Percentiles rank a stretch among this genome's conserved stretches.
phyloP scores from a whole-genome alignment of 805 yeast genomes.

The Candida tammaniensis region DNA sequence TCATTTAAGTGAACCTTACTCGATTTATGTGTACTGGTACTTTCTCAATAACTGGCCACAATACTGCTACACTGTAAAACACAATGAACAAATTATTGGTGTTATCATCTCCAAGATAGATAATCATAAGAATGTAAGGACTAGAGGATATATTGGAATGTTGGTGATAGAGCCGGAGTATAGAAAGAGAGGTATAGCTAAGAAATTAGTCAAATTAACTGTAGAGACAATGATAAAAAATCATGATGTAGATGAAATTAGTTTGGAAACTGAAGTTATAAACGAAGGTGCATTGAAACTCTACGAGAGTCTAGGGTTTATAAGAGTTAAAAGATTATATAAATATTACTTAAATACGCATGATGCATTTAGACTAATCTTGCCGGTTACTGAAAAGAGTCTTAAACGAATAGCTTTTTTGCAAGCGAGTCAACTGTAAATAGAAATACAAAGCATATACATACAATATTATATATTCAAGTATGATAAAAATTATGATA shows the following conservation, averaged over 20 bases:
- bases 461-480: too few species aligned
- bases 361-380: slow-evolving; percentile 84
- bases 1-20: slow-evolving; percentile 91
- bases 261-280: slow-evolving; percentile 86
- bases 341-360: slow-evolving; percentile 89
- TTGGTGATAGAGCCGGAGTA: slow-evolving; percentile 71
- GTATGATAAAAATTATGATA: too few species aligned
- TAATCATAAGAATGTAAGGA: slow-evolving; percentile 66
- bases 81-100: slow-evolving; percentile 56
- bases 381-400: slow-evolving; percentile 67
- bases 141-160: slow-evolving; percentile 96
- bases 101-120: slow-evolving; percentile 82
- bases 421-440: neutral
- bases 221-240: slow-evolving; percentile 63
- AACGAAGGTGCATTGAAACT: slow-evolving; percentile 67
- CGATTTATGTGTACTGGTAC: slow-evolving; percentile 87
- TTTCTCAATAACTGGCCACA: slow-evolving; percentile 91
- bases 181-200: slow-evolving; percentile 83
- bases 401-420: slow-evolving; percentile 43
- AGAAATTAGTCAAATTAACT: slow-evolving; percentile 58
- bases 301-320: slow-evolving; percentile 75
- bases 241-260: slow-evolving; percentile 77
- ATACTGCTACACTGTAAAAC: slow-evolving; percentile 62
- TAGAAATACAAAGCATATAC: too few species aligned
- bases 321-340: slow-evolving; percentile 71